phyloP scores from a whole-genome alignment of 2,329 filamentous ascomycete genomes.

The Colletotrichum orchidophilum region DNA sequence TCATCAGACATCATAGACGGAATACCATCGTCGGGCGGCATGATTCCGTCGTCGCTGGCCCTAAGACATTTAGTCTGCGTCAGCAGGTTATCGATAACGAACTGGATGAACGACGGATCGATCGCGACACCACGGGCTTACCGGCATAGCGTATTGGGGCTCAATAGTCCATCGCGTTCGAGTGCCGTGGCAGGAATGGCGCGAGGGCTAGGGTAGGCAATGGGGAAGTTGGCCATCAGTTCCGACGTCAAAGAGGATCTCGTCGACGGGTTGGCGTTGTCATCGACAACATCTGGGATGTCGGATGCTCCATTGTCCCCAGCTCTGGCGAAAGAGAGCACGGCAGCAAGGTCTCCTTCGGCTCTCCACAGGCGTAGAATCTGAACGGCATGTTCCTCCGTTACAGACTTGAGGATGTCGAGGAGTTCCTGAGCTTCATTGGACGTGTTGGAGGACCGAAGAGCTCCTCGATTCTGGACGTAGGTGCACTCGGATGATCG shows the following conservation, averaged over 20 bases:
- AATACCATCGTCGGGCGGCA: neutral
- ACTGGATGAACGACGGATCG: neutral
- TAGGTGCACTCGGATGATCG: constrained; percentile 34
- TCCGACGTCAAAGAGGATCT: constrained; percentile 35
- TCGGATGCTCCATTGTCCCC: neutral
- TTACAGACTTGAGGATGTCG: constrained; percentile 37
- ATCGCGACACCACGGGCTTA: constrained; percentile 5
- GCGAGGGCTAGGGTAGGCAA: constrained; percentile 35
- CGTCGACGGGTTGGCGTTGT: neutral
- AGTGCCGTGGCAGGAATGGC: neutral
- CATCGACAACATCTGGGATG: neutral
- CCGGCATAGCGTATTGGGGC: neutral
- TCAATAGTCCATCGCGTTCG: constrained; percentile 2
- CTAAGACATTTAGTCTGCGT: neutral
- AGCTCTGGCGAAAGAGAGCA: constrained; percentile 36
- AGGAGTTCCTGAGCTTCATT: constrained; percentile 36
- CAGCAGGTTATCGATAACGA: neutral
- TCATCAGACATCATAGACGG: neutral
- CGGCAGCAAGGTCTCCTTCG: constrained; percentile 35
- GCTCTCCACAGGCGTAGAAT: constrained; percentile 37
- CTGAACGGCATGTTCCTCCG: constrained; percentile 32
- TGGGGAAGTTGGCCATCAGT: constrained; percentile 39
- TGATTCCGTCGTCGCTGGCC: neutral
- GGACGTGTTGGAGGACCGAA: neutral
- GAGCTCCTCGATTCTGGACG: constrained; percentile 27